Conservation (phyloP, 768 basidiomycete genomes). For the Agaricus bisporus region DNA sequence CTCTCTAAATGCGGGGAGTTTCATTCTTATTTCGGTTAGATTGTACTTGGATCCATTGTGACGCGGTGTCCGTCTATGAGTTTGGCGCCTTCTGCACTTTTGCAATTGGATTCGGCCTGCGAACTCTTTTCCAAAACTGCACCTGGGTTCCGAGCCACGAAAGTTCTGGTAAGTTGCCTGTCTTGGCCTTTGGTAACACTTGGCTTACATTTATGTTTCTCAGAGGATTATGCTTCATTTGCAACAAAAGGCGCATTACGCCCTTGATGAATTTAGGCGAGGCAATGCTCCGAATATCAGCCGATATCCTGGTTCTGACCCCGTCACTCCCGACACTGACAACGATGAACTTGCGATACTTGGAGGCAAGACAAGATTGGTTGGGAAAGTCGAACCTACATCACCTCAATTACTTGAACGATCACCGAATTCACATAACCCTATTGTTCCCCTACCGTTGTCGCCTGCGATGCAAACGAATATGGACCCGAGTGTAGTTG, state of each 20-base stretch:
- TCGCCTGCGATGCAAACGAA: constrained; percentile 41
- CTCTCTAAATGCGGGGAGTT: constrained; percentile 1
- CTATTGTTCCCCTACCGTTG: constrained; percentile 66
- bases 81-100: constrained; percentile 66
- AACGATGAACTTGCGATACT: constrained; percentile 59
- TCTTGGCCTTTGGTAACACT: background rate
- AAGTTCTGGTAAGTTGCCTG: constrained; percentile 48
- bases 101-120: constrained; percentile 70
- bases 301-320: constrained; percentile 32
- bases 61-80: constrained; percentile 78
- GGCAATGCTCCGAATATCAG: constrained; percentile 43
- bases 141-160: constrained; percentile 53
- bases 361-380: constrained; percentile 62
- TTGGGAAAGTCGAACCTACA: constrained; percentile 52
- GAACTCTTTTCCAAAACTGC: constrained; percentile 70
- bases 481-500: constrained; percentile 58
- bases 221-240: constrained; percentile 57
- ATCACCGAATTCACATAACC: constrained; percentile 67
- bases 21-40: constrained; percentile 28
- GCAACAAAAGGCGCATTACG: constrained; percentile 60
- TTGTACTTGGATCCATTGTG: constrained; percentile 69
- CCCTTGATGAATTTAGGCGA: constrained; percentile 56
- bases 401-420: constrained; percentile 53
- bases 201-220: constrained; percentile 19
- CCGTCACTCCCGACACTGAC: constrained; percentile 39